Evolutionary conservation across 805 yeast species (phyloP).

Genomic region (Diddensiella santjacobensis): DNA sequence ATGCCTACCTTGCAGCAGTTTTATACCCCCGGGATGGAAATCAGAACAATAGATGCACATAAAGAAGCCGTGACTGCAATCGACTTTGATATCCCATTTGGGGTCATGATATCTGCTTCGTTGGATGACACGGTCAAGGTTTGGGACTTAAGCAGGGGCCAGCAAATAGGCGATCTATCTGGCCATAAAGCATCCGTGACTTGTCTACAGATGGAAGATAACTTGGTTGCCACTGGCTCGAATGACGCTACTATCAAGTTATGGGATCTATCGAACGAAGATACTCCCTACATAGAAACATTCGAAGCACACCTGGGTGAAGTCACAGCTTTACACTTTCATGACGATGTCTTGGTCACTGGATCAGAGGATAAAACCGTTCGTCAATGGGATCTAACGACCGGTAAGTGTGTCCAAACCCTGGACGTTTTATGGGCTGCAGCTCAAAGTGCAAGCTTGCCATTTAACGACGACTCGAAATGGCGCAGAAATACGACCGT

Average conservation of each 20-base stretch:
- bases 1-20: slow-evolving; percentile 63
- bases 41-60: slow-evolving; percentile 50
- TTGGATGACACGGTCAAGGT: slow-evolving; percentile 73
- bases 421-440: slow-evolving; percentile 65
- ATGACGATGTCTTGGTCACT: slow-evolving; percentile 52
- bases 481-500: slow-evolving; percentile 11
- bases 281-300: slow-evolving; percentile 41
- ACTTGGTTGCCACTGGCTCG: slow-evolving; percentile 52
- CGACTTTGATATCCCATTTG: slow-evolving; percentile 73
- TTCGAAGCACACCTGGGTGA: slow-evolving; percentile 66
- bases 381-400: slow-evolving; percentile 68
- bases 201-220: slow-evolving; percentile 56
- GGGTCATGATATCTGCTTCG: slow-evolving; percentile 72
- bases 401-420: slow-evolving; percentile 66
- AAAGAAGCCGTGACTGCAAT: slow-evolving; percentile 50
- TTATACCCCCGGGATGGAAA: slow-evolving; percentile 55
- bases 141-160: slow-evolving; percentile 71
- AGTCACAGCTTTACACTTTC: slow-evolving; percentile 58
- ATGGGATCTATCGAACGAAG: slow-evolving; percentile 46
- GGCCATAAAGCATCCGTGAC: slow-evolving; percentile 61
- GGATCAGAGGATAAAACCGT: slow-evolving; percentile 71
- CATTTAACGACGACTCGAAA: slow-evolving; percentile 9
- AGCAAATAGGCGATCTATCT: slow-evolving; percentile 46
- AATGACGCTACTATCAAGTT: slow-evolving; percentile 56
- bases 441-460: slow-evolving; percentile 27